phyloP scores from a whole-genome alignment of 208 protist species.

The Zelonia costaricensis region DNA sequence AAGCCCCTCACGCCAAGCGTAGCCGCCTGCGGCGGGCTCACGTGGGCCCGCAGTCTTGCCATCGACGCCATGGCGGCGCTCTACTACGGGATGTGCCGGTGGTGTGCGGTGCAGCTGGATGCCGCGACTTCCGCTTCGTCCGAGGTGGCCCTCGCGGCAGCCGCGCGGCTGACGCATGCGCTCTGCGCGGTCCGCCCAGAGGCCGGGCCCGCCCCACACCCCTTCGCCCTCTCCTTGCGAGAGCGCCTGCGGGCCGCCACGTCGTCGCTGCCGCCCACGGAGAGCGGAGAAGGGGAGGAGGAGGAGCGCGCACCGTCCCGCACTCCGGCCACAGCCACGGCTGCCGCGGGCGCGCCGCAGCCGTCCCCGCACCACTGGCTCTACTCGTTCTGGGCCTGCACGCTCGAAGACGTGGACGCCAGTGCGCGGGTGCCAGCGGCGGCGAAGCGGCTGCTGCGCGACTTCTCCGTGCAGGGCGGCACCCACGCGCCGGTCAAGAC shows the following conservation, averaged over 20 bases:
- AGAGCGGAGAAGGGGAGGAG: too few relatives aligned
- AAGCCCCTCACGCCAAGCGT: not conserved
- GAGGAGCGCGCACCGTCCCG: too few relatives aligned
- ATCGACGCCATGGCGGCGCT: slow-evolving; percentile 45
- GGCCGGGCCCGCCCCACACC: not conserved
- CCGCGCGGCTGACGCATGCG: not conserved
- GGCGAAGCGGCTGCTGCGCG: slow-evolving; percentile 96
- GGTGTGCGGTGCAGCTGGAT: slow-evolving; percentile 30
- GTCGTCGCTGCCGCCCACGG: not conserved
- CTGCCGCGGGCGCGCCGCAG: too few relatives aligned
- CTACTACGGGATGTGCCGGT: slow-evolving; percentile 49
- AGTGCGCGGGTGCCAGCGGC: slow-evolving; percentile 97
- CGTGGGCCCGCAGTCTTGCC: not conserved
- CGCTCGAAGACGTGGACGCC: slow-evolving; percentile 94
- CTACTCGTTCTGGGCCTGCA: slow-evolving; percentile 91
- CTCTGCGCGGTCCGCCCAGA: too few relatives aligned
- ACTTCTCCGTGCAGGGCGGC: slow-evolving; percentile 64
- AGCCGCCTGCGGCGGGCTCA: too few relatives aligned
- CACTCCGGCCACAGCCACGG: too few relatives aligned
- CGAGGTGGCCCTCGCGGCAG: slow-evolving; percentile 1
- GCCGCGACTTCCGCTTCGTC: not conserved
- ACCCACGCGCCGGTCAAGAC: slow-evolving; percentile 95
- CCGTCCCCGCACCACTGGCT: slow-evolving; percentile 2
- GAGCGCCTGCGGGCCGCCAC: not conserved
- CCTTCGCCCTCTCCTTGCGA: slow-evolving; percentile 3